Evolutionary conservation across 305 asterid genomes (phyloP), one percentile per base, ranked within the genome.

Genomic region (Fraxinus latifolia): DNA sequence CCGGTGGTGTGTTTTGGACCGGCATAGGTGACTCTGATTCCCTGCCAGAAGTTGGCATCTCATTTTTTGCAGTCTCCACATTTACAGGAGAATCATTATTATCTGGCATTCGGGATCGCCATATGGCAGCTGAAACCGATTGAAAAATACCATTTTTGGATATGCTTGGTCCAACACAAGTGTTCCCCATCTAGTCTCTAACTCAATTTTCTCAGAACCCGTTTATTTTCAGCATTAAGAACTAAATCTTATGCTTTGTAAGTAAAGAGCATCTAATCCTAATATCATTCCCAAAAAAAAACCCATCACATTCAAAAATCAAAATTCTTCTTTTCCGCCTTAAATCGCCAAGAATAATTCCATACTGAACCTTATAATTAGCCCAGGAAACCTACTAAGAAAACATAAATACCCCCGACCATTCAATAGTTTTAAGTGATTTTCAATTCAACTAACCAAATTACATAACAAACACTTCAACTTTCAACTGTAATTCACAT

Each of bases 101-200:
- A 25, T 85, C 93, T 1, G 93, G 89, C 70, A 84, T 7, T 2
- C 90, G 89, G 70, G 92, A 8, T 77, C 93, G 90, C 96, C 96
- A 92, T 89, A 90, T 85, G 37, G 93, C 93, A 3, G 91, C 93
- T 44, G 94, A 87, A 80, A 92, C 91, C 3, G 94, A 90, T 86
- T 92, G 93, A 19, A 92, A 70, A n/a, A 92, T 82, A 4, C 90
- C 83, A 80, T 85, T 90, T 79, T 87, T 92, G 0, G 90, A 74
- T 74, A 90, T 83, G 71, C 83, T 84, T 4, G 96, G 94, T 71
- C 96, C 94, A 71, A 90, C 93, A 86, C 96, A 92, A 79, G 89
- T 91, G 81, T 92, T 92, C 83, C 96, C 96, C 94, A 91, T 92
- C 80, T 85, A 9, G 31, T 58, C 84, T 79, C 78, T 65, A 32